These are phyloP conservation scores for Colletotrichum destructivum DNA, from an alignment of 2,329 filamentous ascomycete genomes.

Conservation along the genomic window DNA sequence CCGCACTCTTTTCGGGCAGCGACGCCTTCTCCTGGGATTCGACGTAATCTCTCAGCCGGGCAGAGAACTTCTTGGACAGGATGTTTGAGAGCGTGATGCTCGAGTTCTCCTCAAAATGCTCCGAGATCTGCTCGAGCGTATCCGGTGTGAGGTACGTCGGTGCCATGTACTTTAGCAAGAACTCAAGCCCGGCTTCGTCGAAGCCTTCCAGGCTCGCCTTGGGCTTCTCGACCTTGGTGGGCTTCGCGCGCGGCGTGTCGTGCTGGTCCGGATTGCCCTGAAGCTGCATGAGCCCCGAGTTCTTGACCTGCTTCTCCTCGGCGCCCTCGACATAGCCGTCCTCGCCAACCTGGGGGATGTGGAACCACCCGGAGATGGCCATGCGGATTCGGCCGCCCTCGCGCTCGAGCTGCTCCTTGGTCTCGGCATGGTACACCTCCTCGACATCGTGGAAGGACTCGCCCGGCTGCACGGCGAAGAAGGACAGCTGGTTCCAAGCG, in stretches of 20 bases:
- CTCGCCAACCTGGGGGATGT: slow-evolving; percentile 95
- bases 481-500: slow-evolving; percentile 96
- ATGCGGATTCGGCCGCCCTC: slow-evolving; percentile 88
- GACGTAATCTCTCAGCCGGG: slow-evolving; percentile 79
- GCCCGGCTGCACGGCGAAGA: slow-evolving; percentile 98
- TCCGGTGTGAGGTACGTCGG: slow-evolving; percentile 94
- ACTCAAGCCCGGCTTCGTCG: slow-evolving; percentile 86
- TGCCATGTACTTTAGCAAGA: slow-evolving; percentile 90
- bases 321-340: slow-evolving; percentile 91
- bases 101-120: slow-evolving; percentile 86
- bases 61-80: slow-evolving; percentile 83
- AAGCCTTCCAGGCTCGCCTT: slow-evolving; percentile 67
- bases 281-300: slow-evolving; percentile 92
- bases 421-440: slow-evolving; percentile 87
- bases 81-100: slow-evolving; percentile 87
- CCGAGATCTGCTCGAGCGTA: slow-evolving; percentile 85
- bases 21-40: slow-evolving; percentile 71
- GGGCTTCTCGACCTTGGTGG: slow-evolving; percentile 61
- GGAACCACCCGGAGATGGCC: slow-evolving; percentile 99
- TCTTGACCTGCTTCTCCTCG: slow-evolving; percentile 89
- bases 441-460: slow-evolving; percentile 99
- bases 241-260: slow-evolving; percentile 80
- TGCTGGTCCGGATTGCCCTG: slow-evolving; percentile 93
- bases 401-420: slow-evolving; percentile 72
- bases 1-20: slow-evolving; percentile 62